Percentiles rank a stretch among this genome's conserved stretches.
Conservation (phyloP, 176 grass and related monocot species). For the Eremochloa ophiuroides region DNA sequence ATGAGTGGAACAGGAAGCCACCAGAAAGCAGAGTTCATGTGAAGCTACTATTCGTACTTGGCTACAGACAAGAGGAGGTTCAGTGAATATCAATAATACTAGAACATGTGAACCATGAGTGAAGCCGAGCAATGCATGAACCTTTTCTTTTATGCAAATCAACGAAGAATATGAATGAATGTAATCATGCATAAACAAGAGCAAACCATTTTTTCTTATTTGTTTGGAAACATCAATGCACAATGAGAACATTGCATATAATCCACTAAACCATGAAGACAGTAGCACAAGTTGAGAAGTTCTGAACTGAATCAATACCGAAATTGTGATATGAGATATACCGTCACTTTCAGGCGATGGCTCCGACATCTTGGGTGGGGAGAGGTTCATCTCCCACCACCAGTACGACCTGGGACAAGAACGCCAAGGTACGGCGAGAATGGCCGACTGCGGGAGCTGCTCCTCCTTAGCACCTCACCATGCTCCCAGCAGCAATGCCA, state of each 20-base stretch:
- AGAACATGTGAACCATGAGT: constrained; percentile 12
- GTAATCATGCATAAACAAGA: constrained; percentile 1
- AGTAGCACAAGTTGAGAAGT: neutral
- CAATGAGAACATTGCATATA: neutral
- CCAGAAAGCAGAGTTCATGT: constrained; percentile 46
- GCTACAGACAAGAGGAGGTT: constrained; percentile 22
- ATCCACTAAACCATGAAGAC: neutral
- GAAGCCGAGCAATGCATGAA: constrained; percentile 7
- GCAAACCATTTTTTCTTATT: neutral
- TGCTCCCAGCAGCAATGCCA: constrained; percentile 5
- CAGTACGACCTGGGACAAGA: neutral
- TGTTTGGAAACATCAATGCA: neutral
- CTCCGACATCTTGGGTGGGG: constrained; percentile 38
- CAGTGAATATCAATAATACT: constrained; percentile 35
- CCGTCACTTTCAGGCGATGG: constrained; percentile 30
- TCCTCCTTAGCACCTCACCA: constrained; percentile 11
- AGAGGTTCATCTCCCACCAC: constrained; percentile 38
- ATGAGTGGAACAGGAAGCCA: constrained; percentile 40
- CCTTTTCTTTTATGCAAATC: neutral
- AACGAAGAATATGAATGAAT: neutral
- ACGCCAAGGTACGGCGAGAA: neutral
- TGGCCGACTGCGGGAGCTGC: neutral
- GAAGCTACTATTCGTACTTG: constrained; percentile 44
- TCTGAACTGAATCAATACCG: neutral
- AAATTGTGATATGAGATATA: constrained; percentile 10